Evolutionary conservation across 2,329 filamentous ascomycete genomes (phyloP), one percentile per base, ranked within the genome.

Genomic region (Lachnellula hyalina): DNA sequence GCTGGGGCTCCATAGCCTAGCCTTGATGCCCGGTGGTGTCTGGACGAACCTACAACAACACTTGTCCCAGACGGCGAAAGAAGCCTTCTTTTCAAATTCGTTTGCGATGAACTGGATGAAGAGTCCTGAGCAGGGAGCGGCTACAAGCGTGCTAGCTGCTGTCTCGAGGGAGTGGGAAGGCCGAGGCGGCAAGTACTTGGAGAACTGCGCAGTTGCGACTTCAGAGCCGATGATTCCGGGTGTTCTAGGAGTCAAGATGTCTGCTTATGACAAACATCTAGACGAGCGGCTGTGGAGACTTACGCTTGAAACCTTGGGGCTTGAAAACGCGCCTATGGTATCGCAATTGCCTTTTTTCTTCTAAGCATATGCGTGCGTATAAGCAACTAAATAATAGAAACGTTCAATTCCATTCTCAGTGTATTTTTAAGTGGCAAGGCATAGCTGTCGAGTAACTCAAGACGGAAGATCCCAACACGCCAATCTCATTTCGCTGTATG

Each of bases 141-240:
- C 74, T 5, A 77, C 75, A 21, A 70, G 63, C 2, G 70, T 76
- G 2, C 72, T 68, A 63, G 74, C 73, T 1, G 74, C 72, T 21
- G 49, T 61, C 28, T 58, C 56, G 4, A 54, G 52, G 49, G 57
- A 54, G 34, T 61, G 51, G 49, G 62, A 78, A 63, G 73, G 71
- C 1, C 74, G 71, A 55, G 79, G 78, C 0, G 76, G 77, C 1
- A 68, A 68, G 55, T 80, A 78, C 59, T 60, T 80, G 25, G 68
- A 68, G 15, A 65, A 79, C 55, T 74, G 73, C 59, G 62, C 67
- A 61, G 60, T 28, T 57, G 61, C 32, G 55, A 38, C 32, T 17
- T n/a, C 36, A 4, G 49, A 25, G 5, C 44, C 44, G 11, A 12
- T 48, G 25, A 19, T 48, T 32, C 46, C 23, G 46, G 46, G 46